Base-by-base conservation (phyloP, 345 rosid genomes). In the Arabis alpina region DNA sequence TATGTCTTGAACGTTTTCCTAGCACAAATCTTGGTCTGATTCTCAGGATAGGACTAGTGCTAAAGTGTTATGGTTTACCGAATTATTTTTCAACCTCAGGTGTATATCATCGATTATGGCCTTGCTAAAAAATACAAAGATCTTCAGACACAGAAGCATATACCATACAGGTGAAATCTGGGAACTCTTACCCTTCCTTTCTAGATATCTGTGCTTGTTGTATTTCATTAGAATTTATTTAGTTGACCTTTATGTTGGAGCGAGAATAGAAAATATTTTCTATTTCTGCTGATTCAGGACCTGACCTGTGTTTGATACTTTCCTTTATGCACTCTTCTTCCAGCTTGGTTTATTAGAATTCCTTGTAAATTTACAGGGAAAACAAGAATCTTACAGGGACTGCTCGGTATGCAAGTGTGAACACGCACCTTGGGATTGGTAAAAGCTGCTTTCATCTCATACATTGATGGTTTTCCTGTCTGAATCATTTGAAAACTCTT, bases 301-400 rank as follows among this genome's bases (percentile, higher is more conserved):
- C n/a, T n/a, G n/a, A 55, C 55, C 42, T 70, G 30, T 63, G 14
- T n/a, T 73, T 13, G 1, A 58, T 55, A 9, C 8, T 74, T 45
- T 74, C 14, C 19, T 67, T 41, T 39, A 49, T 65, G 13, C 23
- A 30, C 47, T 12, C 60, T 23, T 43, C 47, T 51, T 66, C 51
- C 12, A 2, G 19, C 51, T 66, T 74, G 63, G 15, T 62, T 49
- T 44, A 10, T 40, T 27, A 47, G 6, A 6, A 6, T 47, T 62
- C n/a, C n/a, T 47, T 58, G 45, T 52, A 47, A 60, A 52, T 77
- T 61, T 71, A 12, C 81, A 94, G 99, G 79, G 99, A 94, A 82
- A 94, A 91, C 80, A 94, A 91, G 85, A 86, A 91, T 80, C 95
- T 91, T 54, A 91, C 95, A n/a, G 99, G 97, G 76, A 94, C 99